Evolutionary conservation across 441 rosid genomes (phyloP).

Genomic region (Kokia cookei): DNA sequence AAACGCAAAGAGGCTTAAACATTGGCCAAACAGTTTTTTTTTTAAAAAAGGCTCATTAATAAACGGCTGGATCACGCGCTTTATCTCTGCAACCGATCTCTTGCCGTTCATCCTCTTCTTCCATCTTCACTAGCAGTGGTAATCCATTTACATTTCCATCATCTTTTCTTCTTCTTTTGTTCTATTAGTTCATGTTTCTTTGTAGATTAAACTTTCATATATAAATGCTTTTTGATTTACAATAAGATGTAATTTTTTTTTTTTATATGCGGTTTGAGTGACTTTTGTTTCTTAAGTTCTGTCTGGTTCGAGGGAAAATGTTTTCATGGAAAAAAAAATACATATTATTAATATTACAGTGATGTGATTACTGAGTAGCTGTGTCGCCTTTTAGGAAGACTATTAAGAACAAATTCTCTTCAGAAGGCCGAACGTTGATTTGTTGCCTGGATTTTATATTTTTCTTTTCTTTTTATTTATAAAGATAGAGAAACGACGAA

Average conservation of each 20-base stretch:
- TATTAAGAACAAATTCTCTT: not conserved
- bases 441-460: not conserved
- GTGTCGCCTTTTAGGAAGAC: not conserved
- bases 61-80: constrained; percentile 12
- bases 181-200: not conserved
- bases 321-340: not conserved
- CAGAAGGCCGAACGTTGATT: not conserved
- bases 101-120: not conserved
- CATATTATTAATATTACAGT: not conserved
- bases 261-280: not conserved
- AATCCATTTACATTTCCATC: not conserved
- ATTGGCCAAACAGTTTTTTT: not conserved
- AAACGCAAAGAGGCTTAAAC: not conserved
- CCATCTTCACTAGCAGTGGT: constrained; percentile 5
- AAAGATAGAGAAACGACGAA: not conserved
- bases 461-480: not conserved
- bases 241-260: not conserved
- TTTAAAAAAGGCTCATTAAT: not conserved
- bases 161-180: not conserved
- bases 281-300: not conserved
- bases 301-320: not conserved
- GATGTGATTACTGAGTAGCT: not conserved
- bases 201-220: not conserved
- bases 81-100: constrained; percentile 9
- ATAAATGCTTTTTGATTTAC: not conserved